Evolutionary conservation across 305 asterid genomes (phyloP).

Genomic region (Fraxinus sp.): DNA sequence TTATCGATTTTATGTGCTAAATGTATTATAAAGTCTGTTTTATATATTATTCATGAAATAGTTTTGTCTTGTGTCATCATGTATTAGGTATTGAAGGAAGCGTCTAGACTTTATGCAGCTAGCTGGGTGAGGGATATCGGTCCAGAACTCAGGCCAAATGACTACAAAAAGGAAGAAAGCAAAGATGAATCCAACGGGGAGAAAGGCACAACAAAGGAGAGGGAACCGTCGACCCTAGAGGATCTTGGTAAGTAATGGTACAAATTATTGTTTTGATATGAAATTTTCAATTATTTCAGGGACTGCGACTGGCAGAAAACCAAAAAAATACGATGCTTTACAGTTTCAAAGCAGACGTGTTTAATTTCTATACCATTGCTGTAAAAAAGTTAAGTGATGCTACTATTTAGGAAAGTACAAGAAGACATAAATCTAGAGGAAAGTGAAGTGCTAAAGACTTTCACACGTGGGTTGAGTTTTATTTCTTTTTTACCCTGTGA

Average conservation of each 20-base stretch:
- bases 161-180: slow-evolving; percentile 47
- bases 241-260: slow-evolving; percentile 56
- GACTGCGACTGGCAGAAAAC: neutral
- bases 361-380: neutral
- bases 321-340: neutral
- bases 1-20: neutral
- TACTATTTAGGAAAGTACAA: neutral
- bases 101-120: slow-evolving; percentile 73
- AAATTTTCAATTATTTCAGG: neutral
- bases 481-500: neutral
- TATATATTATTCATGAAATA: neutral
- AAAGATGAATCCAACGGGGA: slow-evolving; percentile 29
- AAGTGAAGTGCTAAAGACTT: neutral
- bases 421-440: neutral
- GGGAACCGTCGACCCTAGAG: slow-evolving; percentile 68
- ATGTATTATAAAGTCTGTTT: neutral
- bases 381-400: neutral
- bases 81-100: slow-evolving; percentile 76
- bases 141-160: slow-evolving; percentile 84
- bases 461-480: neutral
- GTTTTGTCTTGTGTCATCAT: neutral
- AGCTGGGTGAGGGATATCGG: slow-evolving; percentile 97
- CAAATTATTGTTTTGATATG: neutral
- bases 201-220: slow-evolving; percentile 30
- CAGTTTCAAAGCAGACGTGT: neutral